phyloP scores from a whole-genome alignment of 148 eudicot genomes.

The Camellia lanceoleosa region DNA sequence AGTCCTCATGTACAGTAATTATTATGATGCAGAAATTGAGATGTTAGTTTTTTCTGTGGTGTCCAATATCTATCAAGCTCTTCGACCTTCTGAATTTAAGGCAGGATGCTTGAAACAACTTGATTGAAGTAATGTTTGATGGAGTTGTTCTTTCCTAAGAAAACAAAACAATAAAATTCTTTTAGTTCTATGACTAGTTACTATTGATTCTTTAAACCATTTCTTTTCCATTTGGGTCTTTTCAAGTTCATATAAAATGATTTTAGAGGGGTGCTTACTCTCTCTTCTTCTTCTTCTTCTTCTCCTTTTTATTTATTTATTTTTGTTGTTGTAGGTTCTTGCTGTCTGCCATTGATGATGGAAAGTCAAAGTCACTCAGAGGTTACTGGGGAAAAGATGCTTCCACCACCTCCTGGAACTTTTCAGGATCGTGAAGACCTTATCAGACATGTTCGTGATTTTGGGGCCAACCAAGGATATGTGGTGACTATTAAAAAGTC shows the following conservation, averaged over 20 bases:
- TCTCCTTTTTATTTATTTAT: too few relatives aligned
- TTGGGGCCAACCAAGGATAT: constrained; percentile 54
- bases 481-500: constrained; percentile 50
- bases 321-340: background rate
- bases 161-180: background rate
- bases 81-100: background rate
- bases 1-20: background rate
- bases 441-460: constrained; percentile 43
- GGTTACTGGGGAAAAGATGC: constrained; percentile 19
- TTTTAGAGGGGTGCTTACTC: background rate
- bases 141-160: background rate
- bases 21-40: background rate
- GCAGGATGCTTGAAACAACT: background rate
- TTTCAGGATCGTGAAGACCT: constrained; percentile 52
- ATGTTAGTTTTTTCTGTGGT: background rate
- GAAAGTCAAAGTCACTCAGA: constrained; percentile 22
- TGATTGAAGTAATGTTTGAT: background rate
- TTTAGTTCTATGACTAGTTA: background rate
- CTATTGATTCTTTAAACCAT: background rate
- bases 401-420: constrained; percentile 42
- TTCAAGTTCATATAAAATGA: background rate
- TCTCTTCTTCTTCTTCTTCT: background rate
- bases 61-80: background rate
- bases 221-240: background rate
- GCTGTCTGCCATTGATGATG: constrained; percentile 6